Evolutionary conservation across 495 filamentous ascomycete species (phyloP).

Genomic region (Aspergillus nidulans): DNA sequence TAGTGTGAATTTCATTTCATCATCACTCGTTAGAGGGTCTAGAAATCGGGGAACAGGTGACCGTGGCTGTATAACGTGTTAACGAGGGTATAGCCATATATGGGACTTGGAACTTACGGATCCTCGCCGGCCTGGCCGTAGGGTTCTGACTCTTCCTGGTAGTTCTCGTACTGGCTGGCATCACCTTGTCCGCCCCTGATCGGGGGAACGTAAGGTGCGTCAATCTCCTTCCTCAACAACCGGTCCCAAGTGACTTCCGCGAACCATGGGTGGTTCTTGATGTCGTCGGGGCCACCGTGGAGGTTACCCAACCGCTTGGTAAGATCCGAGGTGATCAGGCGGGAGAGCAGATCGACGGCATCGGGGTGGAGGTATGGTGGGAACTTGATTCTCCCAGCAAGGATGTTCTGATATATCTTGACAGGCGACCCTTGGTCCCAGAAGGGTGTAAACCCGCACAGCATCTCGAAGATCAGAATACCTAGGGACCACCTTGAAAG

Average conservation of each 20-base stretch:
- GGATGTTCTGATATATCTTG: conserved; percentile 99
- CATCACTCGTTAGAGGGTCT: conserved; percentile 37
- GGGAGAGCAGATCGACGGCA: conserved; percentile 84
- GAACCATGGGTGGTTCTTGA: conserved; percentile 96
- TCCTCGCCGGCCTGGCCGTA: conserved; percentile 77
- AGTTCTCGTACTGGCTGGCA: conserved; percentile 95
- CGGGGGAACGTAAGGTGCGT: conserved; percentile 96
- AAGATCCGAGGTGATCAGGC: conserved; percentile 89
- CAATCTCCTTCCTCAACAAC: conserved; percentile 89
- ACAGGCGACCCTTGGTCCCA: conserved; percentile 97
- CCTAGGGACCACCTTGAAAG: conserved; percentile 87
- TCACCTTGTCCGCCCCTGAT: conserved; percentile 90
- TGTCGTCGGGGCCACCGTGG: conserved; percentile 85
- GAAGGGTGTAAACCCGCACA: conserved; percentile 97
- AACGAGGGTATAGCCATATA: conserved; percentile 3
- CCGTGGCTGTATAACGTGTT: conserved; percentile 50
- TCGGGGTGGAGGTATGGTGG: conserved; percentile 92
- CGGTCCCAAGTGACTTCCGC: conserved; percentile 97
- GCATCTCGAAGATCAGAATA: conserved; percentile 99
- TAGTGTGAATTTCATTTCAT: conserved; percentile 33
- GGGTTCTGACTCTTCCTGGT: conserved; percentile 91
- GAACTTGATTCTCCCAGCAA: conserved; percentile 90
- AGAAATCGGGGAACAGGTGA: conserved; percentile 71
- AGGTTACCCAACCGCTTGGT: conserved; percentile 94
- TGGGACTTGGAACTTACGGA: conserved; percentile 57